Conservation (phyloP, 345 rosid genomes). For the Eucalyptus sp. region DNA sequence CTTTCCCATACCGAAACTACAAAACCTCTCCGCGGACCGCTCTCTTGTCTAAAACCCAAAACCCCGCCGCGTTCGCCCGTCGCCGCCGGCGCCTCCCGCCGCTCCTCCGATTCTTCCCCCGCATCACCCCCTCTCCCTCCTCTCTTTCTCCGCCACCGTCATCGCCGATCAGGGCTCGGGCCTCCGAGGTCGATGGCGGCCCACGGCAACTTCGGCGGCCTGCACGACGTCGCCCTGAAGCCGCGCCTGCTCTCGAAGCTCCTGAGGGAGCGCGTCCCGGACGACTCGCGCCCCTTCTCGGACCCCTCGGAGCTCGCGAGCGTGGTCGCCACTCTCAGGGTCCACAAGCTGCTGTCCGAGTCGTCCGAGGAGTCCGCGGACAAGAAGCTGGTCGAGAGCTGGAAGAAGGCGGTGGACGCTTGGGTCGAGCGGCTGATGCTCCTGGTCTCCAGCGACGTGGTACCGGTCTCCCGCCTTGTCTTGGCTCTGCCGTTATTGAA, state of each 20-base stretch:
- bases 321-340: constrained; percentile 27
- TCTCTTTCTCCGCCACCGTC: background rate
- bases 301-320: constrained; percentile 25
- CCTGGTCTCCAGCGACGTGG: constrained; percentile 41
- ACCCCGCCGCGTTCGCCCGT: background rate
- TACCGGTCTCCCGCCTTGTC: constrained; percentile 1
- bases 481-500: background rate
- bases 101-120: background rate
- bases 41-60: background rate
- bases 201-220: constrained; percentile 24
- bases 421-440: constrained; percentile 42
- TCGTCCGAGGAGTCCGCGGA: constrained; percentile 6
- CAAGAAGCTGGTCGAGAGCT: constrained; percentile 17
- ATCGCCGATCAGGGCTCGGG: background rate
- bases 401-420: constrained; percentile 62
- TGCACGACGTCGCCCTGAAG: constrained; percentile 43
- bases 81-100: background rate
- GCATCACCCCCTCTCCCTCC: background rate
- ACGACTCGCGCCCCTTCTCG: constrained; percentile 36
- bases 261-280: constrained; percentile 43
- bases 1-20: background rate
- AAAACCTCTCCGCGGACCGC: background rate
- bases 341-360: constrained; percentile 49
- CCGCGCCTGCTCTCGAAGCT: constrained; percentile 47
- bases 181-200: constrained; percentile 13